These are phyloP conservation scores for Penicillium simplicissimum DNA, from an alignment of 495 filamentous ascomycete genomes.

Conservation along the genomic window DNA sequence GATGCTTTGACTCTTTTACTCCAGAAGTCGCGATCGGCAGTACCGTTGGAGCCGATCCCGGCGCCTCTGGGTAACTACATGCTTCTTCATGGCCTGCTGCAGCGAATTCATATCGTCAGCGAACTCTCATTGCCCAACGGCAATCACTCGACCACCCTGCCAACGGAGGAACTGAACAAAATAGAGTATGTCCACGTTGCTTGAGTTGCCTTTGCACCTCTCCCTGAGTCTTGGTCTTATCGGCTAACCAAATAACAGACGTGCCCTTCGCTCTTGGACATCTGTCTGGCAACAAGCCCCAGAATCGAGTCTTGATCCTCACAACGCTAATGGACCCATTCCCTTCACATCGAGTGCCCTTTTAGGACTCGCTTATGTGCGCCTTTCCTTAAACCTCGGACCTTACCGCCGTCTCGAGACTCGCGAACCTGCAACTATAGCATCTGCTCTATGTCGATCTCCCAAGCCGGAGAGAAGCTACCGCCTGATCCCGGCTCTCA, in stretches of 20 bases:
- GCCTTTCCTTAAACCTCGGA: slow-evolving; percentile 39
- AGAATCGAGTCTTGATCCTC: slow-evolving; percentile 44
- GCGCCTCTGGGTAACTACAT: slow-evolving; percentile 44
- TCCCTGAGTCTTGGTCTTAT: neutral
- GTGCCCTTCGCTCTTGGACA: slow-evolving; percentile 42
- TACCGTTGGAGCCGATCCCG: slow-evolving; percentile 36
- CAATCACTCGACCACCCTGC: slow-evolving; percentile 32
- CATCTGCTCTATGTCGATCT: slow-evolving; percentile 33
- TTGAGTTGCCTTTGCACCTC: neutral
- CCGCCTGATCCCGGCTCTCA: slow-evolving; percentile 40
- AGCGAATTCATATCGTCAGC: slow-evolving; percentile 42
- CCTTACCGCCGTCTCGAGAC: slow-evolving; percentile 41
- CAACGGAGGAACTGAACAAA: slow-evolving; percentile 43
- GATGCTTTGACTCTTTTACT: slow-evolving; percentile 41
- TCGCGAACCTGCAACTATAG: slow-evolving; percentile 38
- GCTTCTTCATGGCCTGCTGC: slow-evolving; percentile 41
- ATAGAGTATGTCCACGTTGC: slow-evolving; percentile 30
- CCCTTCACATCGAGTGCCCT: slow-evolving; percentile 44
- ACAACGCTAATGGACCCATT: slow-evolving; percentile 43
- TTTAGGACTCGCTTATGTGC: slow-evolving; percentile 44
- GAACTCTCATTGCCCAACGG: slow-evolving; percentile 42
- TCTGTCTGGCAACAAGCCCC: slow-evolving; percentile 46
- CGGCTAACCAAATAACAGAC: slow-evolving; percentile 18
- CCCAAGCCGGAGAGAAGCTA: slow-evolving; percentile 40
- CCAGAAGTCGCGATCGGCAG: slow-evolving; percentile 32